These are phyloP conservation scores for Trypethelium eluteriae DNA, from an alignment of 495 filamentous ascomycete species.

Conservation along the genomic window DNA sequence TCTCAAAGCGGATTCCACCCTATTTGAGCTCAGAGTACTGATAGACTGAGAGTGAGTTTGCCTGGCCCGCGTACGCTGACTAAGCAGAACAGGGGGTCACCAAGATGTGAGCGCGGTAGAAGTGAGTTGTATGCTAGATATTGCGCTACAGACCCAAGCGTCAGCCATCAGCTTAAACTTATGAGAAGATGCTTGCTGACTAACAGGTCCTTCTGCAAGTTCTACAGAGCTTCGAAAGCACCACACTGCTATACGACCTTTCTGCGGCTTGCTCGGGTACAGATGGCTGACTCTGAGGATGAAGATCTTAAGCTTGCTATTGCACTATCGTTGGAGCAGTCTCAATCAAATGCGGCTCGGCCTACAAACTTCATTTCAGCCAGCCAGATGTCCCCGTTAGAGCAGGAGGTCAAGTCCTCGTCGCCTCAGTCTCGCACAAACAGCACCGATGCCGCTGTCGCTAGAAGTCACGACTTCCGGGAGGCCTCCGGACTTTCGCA, in stretches of 20 bases:
- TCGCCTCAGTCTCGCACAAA: background rate
- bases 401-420: background rate
- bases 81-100: too few species aligned
- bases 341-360: background rate
- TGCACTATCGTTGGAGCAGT: slow-evolving; percentile 28
- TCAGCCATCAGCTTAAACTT: too few species aligned
- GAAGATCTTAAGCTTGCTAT: slow-evolving; percentile 30
- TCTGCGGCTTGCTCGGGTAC: background rate
- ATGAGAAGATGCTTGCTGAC: too few species aligned
- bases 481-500: slow-evolving; percentile 36
- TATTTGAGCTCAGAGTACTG: too few species aligned
- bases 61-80: too few species aligned
- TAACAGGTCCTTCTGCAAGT: background rate
- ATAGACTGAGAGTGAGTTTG: too few species aligned
- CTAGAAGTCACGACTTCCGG: background rate
- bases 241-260: background rate
- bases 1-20: too few species aligned
- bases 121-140: too few species aligned
- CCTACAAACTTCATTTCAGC: background rate
- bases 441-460: background rate
- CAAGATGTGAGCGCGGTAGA: too few species aligned
- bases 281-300: slow-evolving; percentile 26
- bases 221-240: background rate
- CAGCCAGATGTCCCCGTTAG: background rate
- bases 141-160: too few species aligned